Evolutionary conservation across 306 rosid species (phyloP).

Genomic region (Pterocarpus macrocarpus): DNA sequence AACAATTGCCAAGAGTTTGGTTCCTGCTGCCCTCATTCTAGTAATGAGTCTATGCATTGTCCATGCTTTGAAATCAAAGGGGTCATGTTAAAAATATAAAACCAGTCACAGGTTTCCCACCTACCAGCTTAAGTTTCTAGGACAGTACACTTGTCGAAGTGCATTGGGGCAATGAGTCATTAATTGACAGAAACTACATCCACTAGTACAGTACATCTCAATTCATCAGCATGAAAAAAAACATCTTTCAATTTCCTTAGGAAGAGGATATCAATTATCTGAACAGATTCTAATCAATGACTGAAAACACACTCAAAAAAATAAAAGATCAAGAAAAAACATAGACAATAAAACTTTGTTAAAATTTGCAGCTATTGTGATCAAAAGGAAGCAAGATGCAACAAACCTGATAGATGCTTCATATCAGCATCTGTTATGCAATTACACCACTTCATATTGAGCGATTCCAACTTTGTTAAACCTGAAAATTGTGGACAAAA

Average conservation of each 20-base stretch:
- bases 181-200: background rate
- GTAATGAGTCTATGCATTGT: no score
- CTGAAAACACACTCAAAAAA: slow-evolving; percentile 25
- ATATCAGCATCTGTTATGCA: slow-evolving; percentile 87
- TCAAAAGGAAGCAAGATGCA: slow-evolving; percentile 38
- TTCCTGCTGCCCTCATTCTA: no score
- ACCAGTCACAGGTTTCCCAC: no score
- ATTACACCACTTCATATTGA: slow-evolving; percentile 96
- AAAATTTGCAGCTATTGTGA: slow-evolving; percentile 35
- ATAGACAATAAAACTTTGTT: background rate
- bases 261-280: slow-evolving; percentile 6
- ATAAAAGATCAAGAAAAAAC: background rate
- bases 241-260: background rate
- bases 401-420: slow-evolving; percentile 80
- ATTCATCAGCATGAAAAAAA: background rate
- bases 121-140: no score
- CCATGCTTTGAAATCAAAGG: no score
- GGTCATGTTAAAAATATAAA: no score
- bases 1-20: background rate
- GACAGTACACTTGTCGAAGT: background rate
- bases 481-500: slow-evolving; percentile 59
- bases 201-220: background rate
- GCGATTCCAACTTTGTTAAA: slow-evolving; percentile 83
- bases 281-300: slow-evolving; percentile 28
- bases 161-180: slow-evolving; percentile 18